Conservation (phyloP, 208 protist genomes). For the Leishmania aethiopica region DNA sequence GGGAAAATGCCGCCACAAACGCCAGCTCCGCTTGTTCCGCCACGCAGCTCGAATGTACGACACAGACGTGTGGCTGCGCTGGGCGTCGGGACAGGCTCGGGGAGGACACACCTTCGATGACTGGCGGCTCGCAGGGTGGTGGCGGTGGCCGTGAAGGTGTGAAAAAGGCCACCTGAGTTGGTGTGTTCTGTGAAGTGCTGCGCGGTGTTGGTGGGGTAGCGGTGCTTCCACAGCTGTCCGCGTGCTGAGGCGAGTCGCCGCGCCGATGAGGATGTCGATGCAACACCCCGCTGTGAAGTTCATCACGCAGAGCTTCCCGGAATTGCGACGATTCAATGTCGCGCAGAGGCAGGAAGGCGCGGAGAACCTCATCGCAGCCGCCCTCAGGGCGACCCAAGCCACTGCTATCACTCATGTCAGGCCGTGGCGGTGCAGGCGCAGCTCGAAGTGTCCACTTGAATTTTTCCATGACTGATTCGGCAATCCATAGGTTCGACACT, state of each 20-base stretch:
- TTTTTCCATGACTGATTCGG: slow-evolving; percentile 7
- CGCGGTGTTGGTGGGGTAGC: neutral
- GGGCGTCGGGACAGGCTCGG: neutral
- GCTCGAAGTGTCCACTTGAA: slow-evolving; percentile 26
- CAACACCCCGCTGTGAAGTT: neutral
- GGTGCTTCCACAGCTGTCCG: neutral
- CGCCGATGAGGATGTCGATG: neutral
- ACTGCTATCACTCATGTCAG: neutral
- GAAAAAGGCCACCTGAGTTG: no score
- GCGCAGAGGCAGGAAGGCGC: neutral
- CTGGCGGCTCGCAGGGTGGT: neutral
- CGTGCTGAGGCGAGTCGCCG: neutral
- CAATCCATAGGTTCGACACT: slow-evolving; percentile 34
- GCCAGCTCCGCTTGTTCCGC: slow-evolving; percentile 18
- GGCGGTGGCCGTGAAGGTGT: neutral
- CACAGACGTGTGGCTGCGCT: neutral
- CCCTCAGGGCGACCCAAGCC: neutral
- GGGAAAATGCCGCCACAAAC: slow-evolving; percentile 13
- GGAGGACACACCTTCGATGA: neutral
- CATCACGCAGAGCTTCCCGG: neutral
- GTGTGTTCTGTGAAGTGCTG: neutral
- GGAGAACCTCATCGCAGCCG: neutral
- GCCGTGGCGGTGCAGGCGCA: neutral
- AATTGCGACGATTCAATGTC: neutral
- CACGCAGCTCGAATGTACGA: slow-evolving; percentile 32